Percentiles rank a stretch among this genome's conserved stretches.
phyloP scores from a whole-genome alignment of 495 filamentous ascomycete genomes.

The Penicillium nucicola region DNA sequence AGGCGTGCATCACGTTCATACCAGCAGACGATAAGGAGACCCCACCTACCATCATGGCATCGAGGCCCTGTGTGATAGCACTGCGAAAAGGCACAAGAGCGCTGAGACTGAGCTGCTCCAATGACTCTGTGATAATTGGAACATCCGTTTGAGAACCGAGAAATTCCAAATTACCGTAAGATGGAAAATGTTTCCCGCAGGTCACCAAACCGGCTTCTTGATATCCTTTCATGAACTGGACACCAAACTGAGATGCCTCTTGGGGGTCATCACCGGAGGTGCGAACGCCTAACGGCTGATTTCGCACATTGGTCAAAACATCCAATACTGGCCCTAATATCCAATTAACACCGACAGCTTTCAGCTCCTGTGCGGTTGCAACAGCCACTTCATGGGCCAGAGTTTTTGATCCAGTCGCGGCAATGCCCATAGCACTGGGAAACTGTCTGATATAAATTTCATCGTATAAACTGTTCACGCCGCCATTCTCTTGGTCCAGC shows the following conservation, averaged over 20 bases:
- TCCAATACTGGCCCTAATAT: constrained; percentile 89
- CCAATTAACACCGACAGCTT: constrained; percentile 84
- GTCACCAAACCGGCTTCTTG: constrained; percentile 81
- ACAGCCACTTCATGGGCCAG: constrained; percentile 79
- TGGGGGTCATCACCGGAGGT: constrained; percentile 84
- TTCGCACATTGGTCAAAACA: constrained; percentile 82
- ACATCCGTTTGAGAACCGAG: constrained; percentile 81
- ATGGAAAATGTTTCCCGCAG: constrained; percentile 91
- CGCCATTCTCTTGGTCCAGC: constrained; percentile 90
- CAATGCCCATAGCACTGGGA: constrained; percentile 86
- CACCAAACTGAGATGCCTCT: constrained; percentile 82
- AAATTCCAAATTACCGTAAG: constrained; percentile 90
- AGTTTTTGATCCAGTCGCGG: constrained; percentile 74
- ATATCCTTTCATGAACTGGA: constrained; percentile 84
- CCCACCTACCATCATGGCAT: constrained; percentile 91
- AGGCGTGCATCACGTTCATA: constrained; percentile 90
- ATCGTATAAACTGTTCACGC: constrained; percentile 90
- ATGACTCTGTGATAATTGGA: constrained; percentile 85
- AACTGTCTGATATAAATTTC: constrained; percentile 89
- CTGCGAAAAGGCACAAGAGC: constrained; percentile 85
- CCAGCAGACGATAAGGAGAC: constrained; percentile 83
- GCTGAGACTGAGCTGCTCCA: constrained; percentile 80
- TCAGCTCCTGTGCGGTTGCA: constrained; percentile 82
- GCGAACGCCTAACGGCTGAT: constrained; percentile 81
- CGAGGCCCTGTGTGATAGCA: constrained; percentile 75